Evolutionary conservation across 2,329 filamentous ascomycete genomes (phyloP).

Genomic region (Cordyceps militaris): DNA sequence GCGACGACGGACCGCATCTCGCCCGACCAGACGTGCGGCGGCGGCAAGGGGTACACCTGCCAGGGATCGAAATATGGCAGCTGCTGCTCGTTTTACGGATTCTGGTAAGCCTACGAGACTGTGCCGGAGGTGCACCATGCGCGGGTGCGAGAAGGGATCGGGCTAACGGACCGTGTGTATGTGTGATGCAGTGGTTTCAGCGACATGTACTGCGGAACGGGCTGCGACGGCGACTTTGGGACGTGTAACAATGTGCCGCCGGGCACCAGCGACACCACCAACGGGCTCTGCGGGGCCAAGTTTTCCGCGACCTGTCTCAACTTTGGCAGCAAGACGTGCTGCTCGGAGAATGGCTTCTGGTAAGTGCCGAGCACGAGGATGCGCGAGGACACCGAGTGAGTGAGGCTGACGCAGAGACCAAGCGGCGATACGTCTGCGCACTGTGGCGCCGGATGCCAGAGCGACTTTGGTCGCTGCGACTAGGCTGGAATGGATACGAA

Average conservation of each 20-base stretch:
- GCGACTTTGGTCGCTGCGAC: slow-evolving; percentile 26
- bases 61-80: slow-evolving; percentile 28
- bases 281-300: slow-evolving; percentile 28
- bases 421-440: slow-evolving; percentile 15
- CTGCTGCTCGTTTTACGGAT: slow-evolving; percentile 37
- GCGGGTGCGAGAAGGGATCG: not conserved
- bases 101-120: slow-evolving; percentile 25
- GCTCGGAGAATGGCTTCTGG: slow-evolving; percentile 30
- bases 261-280: slow-evolving; percentile 26
- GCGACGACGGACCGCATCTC: slow-evolving; percentile 22
- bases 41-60: slow-evolving; percentile 28
- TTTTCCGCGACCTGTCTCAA: slow-evolving; percentile 27
- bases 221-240: slow-evolving; percentile 31
- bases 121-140: not conserved
- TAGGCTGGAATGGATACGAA: slow-evolving; percentile 9
- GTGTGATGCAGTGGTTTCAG: slow-evolving; percentile 23
- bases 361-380: slow-evolving; percentile 17
- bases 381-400: not conserved
- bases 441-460: slow-evolving; percentile 29
- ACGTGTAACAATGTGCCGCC: slow-evolving; percentile 22
- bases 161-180: not conserved
- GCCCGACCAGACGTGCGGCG: slow-evolving; percentile 31
- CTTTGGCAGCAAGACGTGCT: slow-evolving; percentile 29
- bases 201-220: slow-evolving; percentile 29
- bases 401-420: not conserved